Base-by-base conservation (phyloP, 805 yeast genomes). In the Grigorovia transvaalensis region DNA sequence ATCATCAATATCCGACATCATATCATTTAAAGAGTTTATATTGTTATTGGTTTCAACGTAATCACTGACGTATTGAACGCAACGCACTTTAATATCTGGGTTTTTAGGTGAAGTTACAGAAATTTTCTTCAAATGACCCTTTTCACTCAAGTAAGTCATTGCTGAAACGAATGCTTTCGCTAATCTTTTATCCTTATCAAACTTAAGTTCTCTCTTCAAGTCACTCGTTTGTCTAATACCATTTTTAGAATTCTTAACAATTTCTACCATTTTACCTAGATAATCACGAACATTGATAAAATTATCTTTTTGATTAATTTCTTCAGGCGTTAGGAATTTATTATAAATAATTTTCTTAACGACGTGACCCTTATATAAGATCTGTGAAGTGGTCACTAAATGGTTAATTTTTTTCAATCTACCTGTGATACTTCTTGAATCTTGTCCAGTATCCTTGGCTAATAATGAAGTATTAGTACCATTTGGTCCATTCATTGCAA, bases 381-480 rank as follows among this genome's bases (percentile, higher is more conserved):
- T 57, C 46, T 65, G 71, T 1, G 57, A 55, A 49, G 74, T 78
- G 20, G 67, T 67, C 5, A 82, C 74, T 17, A 81, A 65, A 19
- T 78, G 79, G 41, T 72, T 78, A 18, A 85, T 67, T 45, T 74
- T 73, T 58, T 77, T 80, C 50, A 84, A 69, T 57, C 93, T 72
- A 0, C 80, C 72, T 0, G 89, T 81, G 44, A 84, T 70, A 53
- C 89, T 82, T 56, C 91, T 73, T 17, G 82, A 78, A 59, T 85
- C 93, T 65, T 85, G 93, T 9, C 78, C 78, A 0, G 89, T 78
- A 18, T 68, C 71, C 44, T 70, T 68, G 2, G 82, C 77, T 53
- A 85, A 69, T 27, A 78, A 80, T 33, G 79, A 68, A 0, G 90
- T 78, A 48, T 77, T 73, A 15, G 84, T 77, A 9, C 93, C 93